A percentile compares a stretch with the other conserved stretches of the same genome.
Evolutionary conservation across 2,329 filamentous ascomycete species (phyloP).

Genomic region (Paracoccidioides brasiliensis): DNA sequence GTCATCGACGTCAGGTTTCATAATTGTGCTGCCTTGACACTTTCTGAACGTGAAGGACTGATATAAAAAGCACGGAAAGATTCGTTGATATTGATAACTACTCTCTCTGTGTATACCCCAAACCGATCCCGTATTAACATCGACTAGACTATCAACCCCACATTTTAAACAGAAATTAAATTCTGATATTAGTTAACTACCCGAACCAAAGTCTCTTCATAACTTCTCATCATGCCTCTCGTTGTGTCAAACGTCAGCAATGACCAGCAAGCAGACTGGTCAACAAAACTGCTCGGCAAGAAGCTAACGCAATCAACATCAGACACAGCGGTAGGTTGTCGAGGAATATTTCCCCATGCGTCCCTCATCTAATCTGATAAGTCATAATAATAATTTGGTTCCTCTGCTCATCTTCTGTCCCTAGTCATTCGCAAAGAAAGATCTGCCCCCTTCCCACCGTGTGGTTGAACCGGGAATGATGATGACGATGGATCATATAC

Average conservation of each 20-base stretch:
- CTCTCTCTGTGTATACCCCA: no score
- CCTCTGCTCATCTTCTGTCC: neutral
- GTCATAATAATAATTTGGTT: no score
- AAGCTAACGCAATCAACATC: constrained; percentile 26
- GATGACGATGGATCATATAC: constrained; percentile 30
- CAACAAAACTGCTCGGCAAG: constrained; percentile 35
- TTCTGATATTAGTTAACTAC: no score
- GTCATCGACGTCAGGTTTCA: neutral
- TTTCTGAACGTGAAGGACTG: no score
- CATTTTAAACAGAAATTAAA: no score
- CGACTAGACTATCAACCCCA: no score
- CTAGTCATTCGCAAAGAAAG: constrained; percentile 34
- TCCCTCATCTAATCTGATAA: neutral
- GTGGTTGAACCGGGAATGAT: constrained; percentile 29
- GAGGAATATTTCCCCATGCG: neutral
- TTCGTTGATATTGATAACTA: no score
- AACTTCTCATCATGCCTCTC: constrained; percentile 31
- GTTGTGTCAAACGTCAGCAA: constrained; percentile 32
- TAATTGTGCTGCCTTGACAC: neutral
- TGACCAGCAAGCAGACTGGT: constrained; percentile 29
- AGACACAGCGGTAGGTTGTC: constrained; percentile 17
- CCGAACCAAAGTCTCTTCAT: neutral
- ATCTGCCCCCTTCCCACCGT: constrained; percentile 33
- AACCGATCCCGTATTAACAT: no score
- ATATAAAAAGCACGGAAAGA: no score